A percentile compares a stretch with the other conserved stretches of the same genome.
Evolutionary conservation across 148 eudicot species (phyloP).

Genomic region (Vaccinium corymbosum): DNA sequence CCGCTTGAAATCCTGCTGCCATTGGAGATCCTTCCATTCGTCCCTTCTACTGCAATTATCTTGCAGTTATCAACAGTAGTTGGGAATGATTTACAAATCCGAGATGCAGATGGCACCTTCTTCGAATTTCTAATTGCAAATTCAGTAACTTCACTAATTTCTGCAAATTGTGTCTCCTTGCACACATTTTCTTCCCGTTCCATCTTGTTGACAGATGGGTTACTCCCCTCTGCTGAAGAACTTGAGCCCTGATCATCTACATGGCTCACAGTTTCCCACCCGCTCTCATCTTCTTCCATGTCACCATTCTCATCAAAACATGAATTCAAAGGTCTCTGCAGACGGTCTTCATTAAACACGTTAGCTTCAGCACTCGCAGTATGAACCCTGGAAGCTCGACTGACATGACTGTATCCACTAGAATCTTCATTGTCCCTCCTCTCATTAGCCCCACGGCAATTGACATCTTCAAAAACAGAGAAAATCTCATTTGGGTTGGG

Average conservation of each 20-base stretch:
- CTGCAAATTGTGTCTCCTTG: conserved; percentile 46
- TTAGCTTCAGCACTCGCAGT: conserved; percentile 30
- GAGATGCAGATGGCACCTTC: conserved; percentile 51
- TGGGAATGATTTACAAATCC: conserved; percentile 53
- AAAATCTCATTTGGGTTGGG: conserved; percentile 69
- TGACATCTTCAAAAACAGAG: conserved; percentile 60
- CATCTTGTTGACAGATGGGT: conserved; percentile 42
- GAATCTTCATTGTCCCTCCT: conserved; percentile 55
- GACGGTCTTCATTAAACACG: conserved; percentile 28
- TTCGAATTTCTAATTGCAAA: conserved; percentile 36
- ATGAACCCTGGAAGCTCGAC: conserved; percentile 33
- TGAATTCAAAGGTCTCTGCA: conserved; percentile 35
- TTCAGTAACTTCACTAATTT: conserved; percentile 44
- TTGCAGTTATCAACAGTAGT: conserved; percentile 49
- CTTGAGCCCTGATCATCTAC: conserved; percentile 70
- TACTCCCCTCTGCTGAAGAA: conserved; percentile 61
- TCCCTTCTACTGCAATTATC: conserved; percentile 43
- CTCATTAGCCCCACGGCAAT: conserved; percentile 41
- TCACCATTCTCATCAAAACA: conserved; percentile 38
- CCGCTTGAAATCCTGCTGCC: conserved; percentile 41
- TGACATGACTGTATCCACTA: conserved; percentile 39
- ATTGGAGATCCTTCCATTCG: conserved; percentile 42
- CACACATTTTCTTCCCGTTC: conserved; percentile 58
- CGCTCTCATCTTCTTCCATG: conserved; percentile 65
- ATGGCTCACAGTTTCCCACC: conserved; percentile 88